phyloP scores from a whole-genome alignment of 2,329 filamentous ascomycete species.

The Aspergillus floridensis region DNA sequence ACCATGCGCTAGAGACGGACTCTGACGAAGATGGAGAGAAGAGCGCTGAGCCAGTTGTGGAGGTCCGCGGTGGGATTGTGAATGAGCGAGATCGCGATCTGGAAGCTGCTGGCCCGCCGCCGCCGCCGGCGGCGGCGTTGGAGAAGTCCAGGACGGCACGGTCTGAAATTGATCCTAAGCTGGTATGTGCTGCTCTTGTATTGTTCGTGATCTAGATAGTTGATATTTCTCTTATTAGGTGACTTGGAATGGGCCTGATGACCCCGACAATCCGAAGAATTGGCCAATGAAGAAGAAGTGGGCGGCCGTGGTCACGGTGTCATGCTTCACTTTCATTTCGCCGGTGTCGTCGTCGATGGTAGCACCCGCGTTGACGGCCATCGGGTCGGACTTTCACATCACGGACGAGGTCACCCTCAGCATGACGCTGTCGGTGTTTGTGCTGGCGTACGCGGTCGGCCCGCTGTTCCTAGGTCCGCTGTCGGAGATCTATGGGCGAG shows the following conservation, averaged over 20 bases:
- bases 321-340: constrained; percentile 60
- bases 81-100: constrained; percentile 30
- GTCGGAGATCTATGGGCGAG: constrained; percentile 57
- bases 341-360: constrained; percentile 64
- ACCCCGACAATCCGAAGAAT: constrained; percentile 50
- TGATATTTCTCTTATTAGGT: constrained; percentile 27
- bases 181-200: constrained; percentile 19
- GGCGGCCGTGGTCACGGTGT: constrained; percentile 54
- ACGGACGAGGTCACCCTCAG: constrained; percentile 44
- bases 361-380: constrained; percentile 51
- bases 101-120: constrained; percentile 14
- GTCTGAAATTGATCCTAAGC: constrained; percentile 24
- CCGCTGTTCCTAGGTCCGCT: constrained; percentile 53
- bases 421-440: constrained; percentile 55
- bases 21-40: constrained; percentile 15
- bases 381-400: constrained; percentile 56
- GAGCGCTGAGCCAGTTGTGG: constrained; percentile 17
- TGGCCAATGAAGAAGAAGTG: constrained; percentile 59
- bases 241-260: constrained; percentile 54
- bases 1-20: constrained; percentile 13
- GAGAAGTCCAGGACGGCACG: constrained; percentile 25
- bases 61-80: constrained; percentile 25
- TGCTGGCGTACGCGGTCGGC: constrained; percentile 54
- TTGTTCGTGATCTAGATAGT: not conserved
- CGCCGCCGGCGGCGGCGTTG: constrained; percentile 14